Conservation (phyloP, 177 flowering plant genomes). For the Vitis hybrid region DNA sequence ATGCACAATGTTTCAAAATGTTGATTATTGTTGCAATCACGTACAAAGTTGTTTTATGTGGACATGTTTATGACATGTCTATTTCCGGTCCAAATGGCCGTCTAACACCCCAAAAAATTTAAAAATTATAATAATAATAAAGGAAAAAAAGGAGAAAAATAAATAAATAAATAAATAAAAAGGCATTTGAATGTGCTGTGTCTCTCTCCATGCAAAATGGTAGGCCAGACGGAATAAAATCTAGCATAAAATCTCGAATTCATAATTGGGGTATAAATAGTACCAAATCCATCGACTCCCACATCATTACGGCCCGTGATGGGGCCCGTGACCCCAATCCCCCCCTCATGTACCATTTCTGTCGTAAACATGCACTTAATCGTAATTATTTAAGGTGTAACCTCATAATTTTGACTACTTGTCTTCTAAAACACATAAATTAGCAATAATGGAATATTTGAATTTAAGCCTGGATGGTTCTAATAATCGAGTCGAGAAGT, state of each 20-base stretch:
- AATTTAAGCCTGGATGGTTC: no score
- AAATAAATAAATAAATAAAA: no score
- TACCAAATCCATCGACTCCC: neutral
- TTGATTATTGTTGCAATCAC: no score
- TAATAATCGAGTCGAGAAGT: no score
- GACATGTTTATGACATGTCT: neutral
- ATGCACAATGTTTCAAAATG: no score
- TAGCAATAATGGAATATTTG: no score
- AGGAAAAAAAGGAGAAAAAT: no score
- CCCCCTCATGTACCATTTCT: neutral
- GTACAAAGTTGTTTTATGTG: no score
- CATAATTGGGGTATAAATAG: constrained; percentile 1
- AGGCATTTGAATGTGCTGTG: neutral
- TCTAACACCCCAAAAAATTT: neutral
- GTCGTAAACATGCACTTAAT: neutral
- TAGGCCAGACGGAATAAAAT: constrained; percentile 8
- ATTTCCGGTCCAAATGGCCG: neutral
- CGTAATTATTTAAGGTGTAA: no score
- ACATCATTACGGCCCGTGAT: constrained; percentile 1
- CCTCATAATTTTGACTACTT: no score
- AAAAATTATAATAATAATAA: no score
- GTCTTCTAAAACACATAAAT: no score
- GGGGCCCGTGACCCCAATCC: neutral
- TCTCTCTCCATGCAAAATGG: neutral
- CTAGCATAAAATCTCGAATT: constrained; percentile 7